Conservation (phyloP, 2,329 filamentous ascomycete genomes). For the Aspergillus hiratsukae region DNA sequence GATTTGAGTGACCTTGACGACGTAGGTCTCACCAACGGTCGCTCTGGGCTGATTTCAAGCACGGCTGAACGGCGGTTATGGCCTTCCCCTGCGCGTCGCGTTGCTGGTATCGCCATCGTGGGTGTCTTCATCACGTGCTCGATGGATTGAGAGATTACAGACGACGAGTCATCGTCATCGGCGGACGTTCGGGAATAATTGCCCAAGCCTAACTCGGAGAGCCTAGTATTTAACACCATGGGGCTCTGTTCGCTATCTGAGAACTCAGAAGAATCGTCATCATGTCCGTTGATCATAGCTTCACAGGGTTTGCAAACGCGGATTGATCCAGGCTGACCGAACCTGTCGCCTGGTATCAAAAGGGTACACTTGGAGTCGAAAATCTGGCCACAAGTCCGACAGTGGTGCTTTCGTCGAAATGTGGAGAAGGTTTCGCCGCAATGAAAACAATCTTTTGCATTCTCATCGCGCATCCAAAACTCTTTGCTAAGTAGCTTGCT, state of each 20-base stretch:
- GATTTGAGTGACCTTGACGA: constrained; percentile 88
- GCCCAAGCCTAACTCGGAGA: constrained; percentile 54
- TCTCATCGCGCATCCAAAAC: constrained; percentile 99
- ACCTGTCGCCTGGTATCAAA: constrained; percentile 79
- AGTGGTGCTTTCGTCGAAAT: constrained; percentile 94
- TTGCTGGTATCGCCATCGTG: constrained; percentile 63
- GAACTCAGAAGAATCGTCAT: constrained; percentile 88
- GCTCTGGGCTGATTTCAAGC: constrained; percentile 81
- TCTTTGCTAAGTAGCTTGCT: constrained; percentile 89
- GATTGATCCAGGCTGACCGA: constrained; percentile 78
- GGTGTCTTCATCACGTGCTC: constrained; percentile 49
- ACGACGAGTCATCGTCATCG: constrained; percentile 45
- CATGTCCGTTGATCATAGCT: constrained; percentile 81
- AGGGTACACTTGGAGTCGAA: constrained; percentile 96
- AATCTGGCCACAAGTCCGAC: constrained; percentile 91
- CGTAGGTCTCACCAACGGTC: constrained; percentile 75
- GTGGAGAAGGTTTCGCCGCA: constrained; percentile 89
- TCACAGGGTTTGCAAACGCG: constrained; percentile 92
- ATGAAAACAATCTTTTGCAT: constrained; percentile 93
- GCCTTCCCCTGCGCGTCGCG: constrained; percentile 64
- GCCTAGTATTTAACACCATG: constrained; percentile 58
- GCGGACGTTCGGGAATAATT: constrained; percentile 40
- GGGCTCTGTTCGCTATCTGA: constrained; percentile 67
- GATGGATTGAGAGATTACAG: constrained; percentile 43
- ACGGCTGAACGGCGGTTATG: constrained; percentile 80